Evolutionary conservation across 768 basidiomycete species (phyloP).

Genomic region (Amanita subjunquillea): DNA sequence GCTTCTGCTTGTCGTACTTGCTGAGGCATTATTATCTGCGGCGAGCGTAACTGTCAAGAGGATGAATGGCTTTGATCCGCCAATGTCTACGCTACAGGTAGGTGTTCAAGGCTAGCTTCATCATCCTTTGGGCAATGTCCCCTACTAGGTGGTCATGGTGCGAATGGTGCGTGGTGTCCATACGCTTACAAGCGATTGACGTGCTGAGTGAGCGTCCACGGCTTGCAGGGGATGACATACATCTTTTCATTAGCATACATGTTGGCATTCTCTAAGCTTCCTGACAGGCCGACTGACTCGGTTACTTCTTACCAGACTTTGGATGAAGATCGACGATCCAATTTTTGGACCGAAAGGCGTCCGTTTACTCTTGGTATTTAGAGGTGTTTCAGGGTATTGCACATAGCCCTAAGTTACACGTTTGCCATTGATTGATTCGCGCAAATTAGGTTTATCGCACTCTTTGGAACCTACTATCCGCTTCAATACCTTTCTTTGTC

Average conservation of each 20-base stretch:
- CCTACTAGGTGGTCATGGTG: background rate
- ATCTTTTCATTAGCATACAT: slow-evolving; percentile 42
- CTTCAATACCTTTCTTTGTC: slow-evolving; percentile 68
- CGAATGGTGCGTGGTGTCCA: background rate
- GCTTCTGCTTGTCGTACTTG: slow-evolving; percentile 42
- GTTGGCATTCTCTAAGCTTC: slow-evolving; percentile 22
- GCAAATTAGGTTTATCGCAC: slow-evolving; percentile 51
- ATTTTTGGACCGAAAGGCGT: slow-evolving; percentile 63
- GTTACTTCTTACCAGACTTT: too few relatives aligned
- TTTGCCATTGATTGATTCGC: background rate
- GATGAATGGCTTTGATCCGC: slow-evolving; percentile 45
- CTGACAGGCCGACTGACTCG: too few relatives aligned
- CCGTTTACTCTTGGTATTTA: slow-evolving; percentile 38
- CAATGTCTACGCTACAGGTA: slow-evolving; percentile 49
- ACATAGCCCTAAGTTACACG: background rate
- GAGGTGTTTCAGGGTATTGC: slow-evolving; percentile 56
- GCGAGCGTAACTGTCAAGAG: slow-evolving; percentile 59
- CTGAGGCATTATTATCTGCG: slow-evolving; percentile 50
- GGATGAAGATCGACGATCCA: slow-evolving; percentile 31
- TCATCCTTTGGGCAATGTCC: background rate
- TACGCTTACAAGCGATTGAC: background rate
- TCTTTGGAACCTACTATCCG: slow-evolving; percentile 63
- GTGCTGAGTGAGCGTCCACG: background rate
- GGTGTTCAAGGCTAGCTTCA: slow-evolving; percentile 5
- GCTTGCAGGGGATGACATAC: slow-evolving; percentile 37